phyloP scores from a whole-genome alignment of 2,329 filamentous ascomycete species.

The Colletotrichum chrysophilum region DNA sequence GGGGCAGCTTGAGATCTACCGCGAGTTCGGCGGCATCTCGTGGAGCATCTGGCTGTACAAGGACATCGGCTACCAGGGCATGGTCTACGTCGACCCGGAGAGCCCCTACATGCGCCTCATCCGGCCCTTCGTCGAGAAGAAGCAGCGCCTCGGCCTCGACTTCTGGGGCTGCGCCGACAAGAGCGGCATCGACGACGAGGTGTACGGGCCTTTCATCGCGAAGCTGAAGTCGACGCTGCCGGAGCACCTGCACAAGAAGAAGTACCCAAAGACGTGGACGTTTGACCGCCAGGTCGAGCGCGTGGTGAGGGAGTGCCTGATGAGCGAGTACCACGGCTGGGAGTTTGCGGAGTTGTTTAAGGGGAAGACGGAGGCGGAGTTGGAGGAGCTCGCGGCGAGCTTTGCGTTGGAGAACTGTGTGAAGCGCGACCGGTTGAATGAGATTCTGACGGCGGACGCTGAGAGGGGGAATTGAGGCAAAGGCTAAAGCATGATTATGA shows the following conservation, averaged over 20 bases:
- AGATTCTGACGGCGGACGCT: conserved; percentile 51
- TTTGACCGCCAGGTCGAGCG: conserved; percentile 56
- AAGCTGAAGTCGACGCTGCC: conserved; percentile 49
- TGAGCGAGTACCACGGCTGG: conserved; percentile 55
- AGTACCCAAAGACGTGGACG: conserved; percentile 55
- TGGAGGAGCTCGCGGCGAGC: conserved; percentile 56
- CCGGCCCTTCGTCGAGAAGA: conserved; percentile 59
- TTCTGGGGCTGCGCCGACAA: conserved; percentile 51
- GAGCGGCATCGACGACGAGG: conserved; percentile 35
- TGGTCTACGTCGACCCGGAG: conserved; percentile 53
- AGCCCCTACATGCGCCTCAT: conserved; percentile 56
- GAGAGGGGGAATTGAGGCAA: not conserved
- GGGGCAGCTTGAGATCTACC: conserved; percentile 44
- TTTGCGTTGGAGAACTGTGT: conserved; percentile 62
- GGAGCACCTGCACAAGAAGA: conserved; percentile 44
- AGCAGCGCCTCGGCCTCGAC: conserved; percentile 57
- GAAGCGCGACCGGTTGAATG: conserved; percentile 55
- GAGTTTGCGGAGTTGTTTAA: conserved; percentile 62
- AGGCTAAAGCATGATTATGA: not conserved
- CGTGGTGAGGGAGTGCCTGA: conserved; percentile 39
- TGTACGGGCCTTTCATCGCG: conserved; percentile 42
- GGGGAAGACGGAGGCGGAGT: conserved; percentile 52
- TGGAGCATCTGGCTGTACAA: conserved; percentile 69
- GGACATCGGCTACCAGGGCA: conserved; percentile 61
- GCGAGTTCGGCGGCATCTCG: conserved; percentile 41